phyloP scores from a whole-genome alignment of 2,329 filamentous ascomycete species.

The Ophiostoma australiae region DNA sequence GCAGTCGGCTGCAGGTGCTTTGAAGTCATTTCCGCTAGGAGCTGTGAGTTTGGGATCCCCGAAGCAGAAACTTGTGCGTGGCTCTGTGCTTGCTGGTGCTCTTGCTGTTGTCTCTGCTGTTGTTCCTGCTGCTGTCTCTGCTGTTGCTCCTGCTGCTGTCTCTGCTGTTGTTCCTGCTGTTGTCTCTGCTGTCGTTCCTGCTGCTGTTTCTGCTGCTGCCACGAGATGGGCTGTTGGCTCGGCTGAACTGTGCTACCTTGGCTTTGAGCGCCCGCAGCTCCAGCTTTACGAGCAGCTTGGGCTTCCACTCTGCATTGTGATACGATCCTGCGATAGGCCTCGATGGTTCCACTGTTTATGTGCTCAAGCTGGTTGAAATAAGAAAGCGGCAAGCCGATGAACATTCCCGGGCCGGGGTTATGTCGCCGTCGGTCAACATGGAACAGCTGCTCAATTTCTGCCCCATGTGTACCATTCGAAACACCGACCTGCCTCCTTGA shows the following conservation, averaged over 20 bases:
- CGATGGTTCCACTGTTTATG: neutral
- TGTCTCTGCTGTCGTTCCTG: neutral
- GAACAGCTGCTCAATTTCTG: neutral
- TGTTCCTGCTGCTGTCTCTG: neutral
- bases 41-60: neutral
- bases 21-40: neutral
- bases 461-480: no score
- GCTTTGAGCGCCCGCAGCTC: neutral
- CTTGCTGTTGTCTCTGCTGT: neutral
- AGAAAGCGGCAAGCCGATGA: neutral
- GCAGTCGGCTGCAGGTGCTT: neutral
- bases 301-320: neutral
- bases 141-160: neutral
- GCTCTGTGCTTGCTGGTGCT: neutral
- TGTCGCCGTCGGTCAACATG: neutral
- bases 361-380: neutral
- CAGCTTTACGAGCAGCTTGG: neutral
- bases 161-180: neutral
- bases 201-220: neutral
- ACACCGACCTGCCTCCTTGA: slow-evolving; percentile 31
- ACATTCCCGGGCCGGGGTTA: neutral
- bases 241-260: neutral
- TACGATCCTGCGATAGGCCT: neutral
- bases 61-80: neutral
- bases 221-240: neutral